Percentiles rank a stretch among this genome's conserved stretches.
phyloP scores from a whole-genome alignment of 176 grass and related monocot genomes.

The Aegilops tauschii region DNA sequence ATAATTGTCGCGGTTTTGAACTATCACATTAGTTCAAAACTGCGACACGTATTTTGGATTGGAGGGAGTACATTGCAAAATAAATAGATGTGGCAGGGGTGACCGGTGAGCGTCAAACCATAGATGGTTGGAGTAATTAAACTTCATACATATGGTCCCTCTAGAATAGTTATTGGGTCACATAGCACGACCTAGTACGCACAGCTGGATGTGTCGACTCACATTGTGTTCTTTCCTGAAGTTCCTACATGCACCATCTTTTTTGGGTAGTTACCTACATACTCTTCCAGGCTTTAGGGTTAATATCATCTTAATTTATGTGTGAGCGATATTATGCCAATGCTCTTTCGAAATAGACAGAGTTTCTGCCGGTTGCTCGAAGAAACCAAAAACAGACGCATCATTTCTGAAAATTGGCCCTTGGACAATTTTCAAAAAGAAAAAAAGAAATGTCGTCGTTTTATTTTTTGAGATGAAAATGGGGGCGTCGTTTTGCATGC shows the following conservation, averaged over 20 bases:
- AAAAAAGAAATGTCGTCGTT: too few relatives aligned
- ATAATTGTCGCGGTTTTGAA: too few relatives aligned
- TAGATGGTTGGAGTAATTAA: slow-evolving; percentile 26
- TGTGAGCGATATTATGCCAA: not conserved
- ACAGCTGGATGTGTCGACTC: not conserved
- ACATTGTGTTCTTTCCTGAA: too few relatives aligned
- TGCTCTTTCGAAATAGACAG: not conserved
- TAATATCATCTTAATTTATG: too few relatives aligned
- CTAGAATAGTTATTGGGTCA: slow-evolving; percentile 30
- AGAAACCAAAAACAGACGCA: not conserved
- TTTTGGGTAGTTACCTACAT: too few relatives aligned
- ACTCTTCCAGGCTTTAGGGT: too few relatives aligned
- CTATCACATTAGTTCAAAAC: too few relatives aligned
- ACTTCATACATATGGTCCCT: not conserved
- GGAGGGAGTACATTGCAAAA: slow-evolving; percentile 9
- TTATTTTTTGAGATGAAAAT: not conserved
- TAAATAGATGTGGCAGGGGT: not conserved
- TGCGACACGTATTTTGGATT: too few relatives aligned
- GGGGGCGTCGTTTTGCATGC: not conserved
- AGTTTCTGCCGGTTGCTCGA: not conserved
- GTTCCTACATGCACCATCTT: too few relatives aligned
- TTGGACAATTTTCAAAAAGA: too few relatives aligned
- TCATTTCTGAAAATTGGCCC: too few relatives aligned
- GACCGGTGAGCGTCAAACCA: slow-evolving; percentile 6
- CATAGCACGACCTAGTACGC: slow-evolving; percentile 16